phyloP scores from a whole-genome alignment of 164 flowering plant species.

The Amborella trichopoda region DNA sequence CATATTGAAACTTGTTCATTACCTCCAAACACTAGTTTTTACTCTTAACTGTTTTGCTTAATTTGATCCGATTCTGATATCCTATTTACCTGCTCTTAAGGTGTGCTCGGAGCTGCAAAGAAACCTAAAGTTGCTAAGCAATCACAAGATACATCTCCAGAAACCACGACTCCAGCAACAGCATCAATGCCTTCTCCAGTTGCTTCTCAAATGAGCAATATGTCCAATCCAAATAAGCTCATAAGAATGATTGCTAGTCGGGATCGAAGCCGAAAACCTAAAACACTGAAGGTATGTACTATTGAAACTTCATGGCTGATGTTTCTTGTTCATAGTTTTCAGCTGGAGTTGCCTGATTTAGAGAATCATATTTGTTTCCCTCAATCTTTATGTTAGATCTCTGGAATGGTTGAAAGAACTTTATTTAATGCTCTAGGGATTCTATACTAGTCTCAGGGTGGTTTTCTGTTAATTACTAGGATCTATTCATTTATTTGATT shows the following conservation, averaged over 20 bases:
- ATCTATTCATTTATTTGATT: too few relatives aligned
- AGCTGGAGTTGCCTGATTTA: too few relatives aligned
- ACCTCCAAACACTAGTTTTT: not conserved
- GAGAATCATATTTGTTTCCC: too few relatives aligned
- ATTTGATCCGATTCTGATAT: slow-evolving; percentile 1
- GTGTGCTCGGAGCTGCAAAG: slow-evolving; percentile 49
- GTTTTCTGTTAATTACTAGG: too few relatives aligned
- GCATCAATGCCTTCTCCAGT: slow-evolving; percentile 84
- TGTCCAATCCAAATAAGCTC: slow-evolving; percentile 71
- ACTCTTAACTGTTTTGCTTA: not conserved
- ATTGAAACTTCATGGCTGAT: too few relatives aligned
- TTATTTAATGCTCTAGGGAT: too few relatives aligned
- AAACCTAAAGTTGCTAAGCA: slow-evolving; percentile 68
- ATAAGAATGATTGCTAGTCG: slow-evolving; percentile 58
- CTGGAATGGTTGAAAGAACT: too few relatives aligned
- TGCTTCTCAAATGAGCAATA: slow-evolving; percentile 92
- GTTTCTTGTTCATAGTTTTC: too few relatives aligned
- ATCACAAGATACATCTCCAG: slow-evolving; percentile 46
- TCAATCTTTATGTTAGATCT: too few relatives aligned
- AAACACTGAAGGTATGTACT: slow-evolving; percentile 55
- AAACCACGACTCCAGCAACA: slow-evolving; percentile 29
- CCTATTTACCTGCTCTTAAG: slow-evolving; percentile 27
- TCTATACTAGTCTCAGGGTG: too few relatives aligned
- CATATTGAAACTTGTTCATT: slow-evolving; percentile 1
- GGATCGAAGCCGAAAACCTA: slow-evolving; percentile 64